Conservation (phyloP, 805 yeast genomes). For the Lipomyces sp. region DNA sequence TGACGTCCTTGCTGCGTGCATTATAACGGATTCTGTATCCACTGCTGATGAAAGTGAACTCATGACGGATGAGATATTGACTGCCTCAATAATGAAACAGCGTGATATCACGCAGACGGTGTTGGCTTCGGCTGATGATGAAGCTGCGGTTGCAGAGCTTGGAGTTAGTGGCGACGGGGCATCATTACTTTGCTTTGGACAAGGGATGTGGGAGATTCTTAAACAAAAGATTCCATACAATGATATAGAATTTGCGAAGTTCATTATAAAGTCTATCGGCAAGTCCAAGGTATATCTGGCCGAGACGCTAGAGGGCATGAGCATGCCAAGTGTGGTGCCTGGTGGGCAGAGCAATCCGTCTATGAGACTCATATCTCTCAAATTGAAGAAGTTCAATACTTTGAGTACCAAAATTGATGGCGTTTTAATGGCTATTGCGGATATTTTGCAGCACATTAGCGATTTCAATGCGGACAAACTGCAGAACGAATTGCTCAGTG, state of each 20-base stretch:
- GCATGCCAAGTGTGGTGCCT: conserved; percentile 41
- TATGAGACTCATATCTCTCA: conserved; percentile 14
- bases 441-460: conserved; percentile 25
- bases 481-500: conserved; percentile 21
- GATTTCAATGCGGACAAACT: conserved; percentile 30
- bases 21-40: conserved; percentile 21
- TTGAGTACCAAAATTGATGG: conserved; percentile 18
- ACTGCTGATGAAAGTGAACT: conserved; percentile 25
- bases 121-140: conserved; percentile 20
- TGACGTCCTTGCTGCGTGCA: conserved; percentile 18
- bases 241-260: conserved; percentile 31
- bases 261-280: conserved; percentile 29
- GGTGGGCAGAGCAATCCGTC: conserved; percentile 5
- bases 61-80: conserved; percentile 19
- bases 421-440: conserved; percentile 12
- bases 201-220: conserved; percentile 29
- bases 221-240: conserved; percentile 37
- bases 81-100: conserved; percentile 18
- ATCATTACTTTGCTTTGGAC: conserved; percentile 24
- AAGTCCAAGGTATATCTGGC: conserved; percentile 24
- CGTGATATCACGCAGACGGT: conserved; percentile 25
- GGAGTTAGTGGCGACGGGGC: conserved; percentile 18
- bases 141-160: conserved; percentile 41
- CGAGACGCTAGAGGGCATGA: conserved; percentile 38
- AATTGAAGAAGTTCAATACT: conserved; percentile 10